Evolutionary conservation across 1,139 yeast species (phyloP), one percentile per base, ranked within the genome.

Genomic region (Candida pseudocylindracea): DNA sequence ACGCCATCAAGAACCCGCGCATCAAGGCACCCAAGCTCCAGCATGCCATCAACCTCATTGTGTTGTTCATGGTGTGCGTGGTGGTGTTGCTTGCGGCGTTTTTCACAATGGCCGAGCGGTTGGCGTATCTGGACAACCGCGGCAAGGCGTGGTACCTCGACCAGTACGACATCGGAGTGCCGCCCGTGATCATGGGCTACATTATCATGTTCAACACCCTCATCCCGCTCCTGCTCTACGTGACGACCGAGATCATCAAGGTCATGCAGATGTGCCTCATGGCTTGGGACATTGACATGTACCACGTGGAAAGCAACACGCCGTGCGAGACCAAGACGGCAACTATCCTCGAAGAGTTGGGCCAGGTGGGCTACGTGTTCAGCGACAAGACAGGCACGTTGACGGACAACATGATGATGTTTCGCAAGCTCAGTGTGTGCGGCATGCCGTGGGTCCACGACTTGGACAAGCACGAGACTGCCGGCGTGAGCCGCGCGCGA

Each of bases 341-440:
- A 0, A 80, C 96, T 0, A 83, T 88, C 42, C 64, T 88, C 41
- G 99, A 91, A 48, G 98, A 91, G 51, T 58, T 91, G 42, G 99
- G 99, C 3, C 99, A 91, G 49, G 96, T 91, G 1, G 74, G 93
- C 34, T 85, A 85, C 45, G 66, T 91, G 5, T 91, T 91, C 49
- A 79, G 93, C 40, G 99, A 91, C 50, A 91, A 91, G 50, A 91
- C 98, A 0, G 99, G 99, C 10, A 91, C 98, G 0, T 61, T 91
- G 38, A 91, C 99, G 0, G 94, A 83, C 45, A 83, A 83, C 46
- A 54, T 70, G 42, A 83, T 83, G 95, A 55, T 81, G 25, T 83
- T 83, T 47, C 60, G 93, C 33, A 81, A 80, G 44, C 66, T 83
- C 40, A 70, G 88, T 15, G 72, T 83, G 6, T 76, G 79, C 37